Conservation (phyloP, 2,329 filamentous ascomycete species). For the Fusarium sp. region DNA sequence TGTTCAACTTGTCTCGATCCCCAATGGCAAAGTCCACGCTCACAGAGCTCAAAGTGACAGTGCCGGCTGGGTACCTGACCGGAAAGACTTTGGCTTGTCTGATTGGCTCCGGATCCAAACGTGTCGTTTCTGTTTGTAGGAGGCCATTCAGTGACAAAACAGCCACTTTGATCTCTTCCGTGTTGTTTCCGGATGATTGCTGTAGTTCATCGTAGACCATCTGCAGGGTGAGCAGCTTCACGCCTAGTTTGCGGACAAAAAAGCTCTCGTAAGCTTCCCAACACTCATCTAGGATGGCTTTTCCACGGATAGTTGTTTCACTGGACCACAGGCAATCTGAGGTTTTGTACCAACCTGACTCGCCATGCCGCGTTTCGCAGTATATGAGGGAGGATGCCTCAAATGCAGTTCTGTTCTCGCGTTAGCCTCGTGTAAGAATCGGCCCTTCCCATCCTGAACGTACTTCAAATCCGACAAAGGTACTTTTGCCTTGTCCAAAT, state of each 20-base stretch:
- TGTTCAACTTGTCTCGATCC: conserved; percentile 14
- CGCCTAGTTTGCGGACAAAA: conserved; percentile 24
- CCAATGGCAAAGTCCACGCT: conserved; percentile 23
- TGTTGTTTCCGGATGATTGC: not conserved
- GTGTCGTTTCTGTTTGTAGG: not conserved
- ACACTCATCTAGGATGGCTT: conserved; percentile 10
- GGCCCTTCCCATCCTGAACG: not conserved
- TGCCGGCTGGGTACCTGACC: conserved; percentile 5
- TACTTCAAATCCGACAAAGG: conserved; percentile 12
- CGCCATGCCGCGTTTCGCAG: not conserved
- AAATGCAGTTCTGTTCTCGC: conserved; percentile 17
- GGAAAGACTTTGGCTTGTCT: conserved; percentile 26
- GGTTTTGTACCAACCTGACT: conserved; percentile 16
- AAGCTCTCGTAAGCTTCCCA: conserved; percentile 8
- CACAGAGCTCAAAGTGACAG: conserved; percentile 3
- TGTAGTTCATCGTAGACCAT: conserved; percentile 31
- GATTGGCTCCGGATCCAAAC: conserved; percentile 13
- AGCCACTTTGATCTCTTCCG: conserved; percentile 14
- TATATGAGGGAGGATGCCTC: conserved; percentile 13
- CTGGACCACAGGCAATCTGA: conserved; percentile 33
- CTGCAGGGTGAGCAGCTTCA: conserved; percentile 13
- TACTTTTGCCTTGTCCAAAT: not conserved
- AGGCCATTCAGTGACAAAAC: conserved; percentile 13
- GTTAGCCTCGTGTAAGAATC: not conserved
- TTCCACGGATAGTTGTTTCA: conserved; percentile 14